Percentiles rank a stretch among this genome's conserved stretches.
Evolutionary conservation across 2,329 filamentous ascomycete species (phyloP).

Genomic region (Clarireedia homoeocarpa): DNA sequence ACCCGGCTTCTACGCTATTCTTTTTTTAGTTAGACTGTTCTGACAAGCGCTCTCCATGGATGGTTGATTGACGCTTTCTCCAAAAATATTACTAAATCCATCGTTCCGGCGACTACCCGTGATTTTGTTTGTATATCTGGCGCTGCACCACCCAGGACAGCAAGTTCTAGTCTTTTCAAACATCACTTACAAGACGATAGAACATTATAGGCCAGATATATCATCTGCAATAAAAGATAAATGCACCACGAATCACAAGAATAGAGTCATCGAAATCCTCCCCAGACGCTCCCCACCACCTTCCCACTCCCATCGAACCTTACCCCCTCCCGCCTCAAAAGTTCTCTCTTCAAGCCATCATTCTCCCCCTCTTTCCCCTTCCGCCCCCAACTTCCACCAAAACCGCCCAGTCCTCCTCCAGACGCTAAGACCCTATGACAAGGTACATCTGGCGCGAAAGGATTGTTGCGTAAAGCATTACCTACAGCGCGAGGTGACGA

Average conservation of each 20-base stretch:
- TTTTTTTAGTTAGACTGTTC: too few relatives aligned
- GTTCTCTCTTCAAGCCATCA: constrained; percentile 49
- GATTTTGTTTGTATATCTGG: too few relatives aligned
- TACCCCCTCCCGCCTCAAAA: constrained; percentile 58
- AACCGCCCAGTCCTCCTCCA: constrained; percentile 62
- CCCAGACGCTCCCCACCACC: constrained; percentile 41
- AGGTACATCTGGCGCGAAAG: constrained; percentile 74
- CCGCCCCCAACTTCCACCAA: constrained; percentile 58
- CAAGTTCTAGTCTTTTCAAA: too few relatives aligned
- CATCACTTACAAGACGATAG: too few relatives aligned
- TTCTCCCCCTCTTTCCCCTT: constrained; percentile 55
- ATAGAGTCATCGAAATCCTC: constrained; percentile 11
- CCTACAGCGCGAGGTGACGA: constrained; percentile 73
- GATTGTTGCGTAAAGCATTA: constrained; percentile 69
- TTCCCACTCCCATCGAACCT: constrained; percentile 51
- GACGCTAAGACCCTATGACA: constrained; percentile 76
- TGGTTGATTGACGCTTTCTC: too few relatives aligned
- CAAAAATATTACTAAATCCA: too few relatives aligned
- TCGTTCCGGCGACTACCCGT: too few relatives aligned
- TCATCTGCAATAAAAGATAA: neutral
- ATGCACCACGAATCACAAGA: neutral
- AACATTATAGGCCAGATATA: too few relatives aligned
- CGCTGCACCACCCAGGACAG: too few relatives aligned
- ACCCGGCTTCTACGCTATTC: too few relatives aligned
- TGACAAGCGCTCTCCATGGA: too few relatives aligned